Evolutionary conservation across 2,329 filamentous ascomycete genomes (phyloP), one percentile per base, ranked within the genome.

Genomic region (Penicillium brasilianum): DNA sequence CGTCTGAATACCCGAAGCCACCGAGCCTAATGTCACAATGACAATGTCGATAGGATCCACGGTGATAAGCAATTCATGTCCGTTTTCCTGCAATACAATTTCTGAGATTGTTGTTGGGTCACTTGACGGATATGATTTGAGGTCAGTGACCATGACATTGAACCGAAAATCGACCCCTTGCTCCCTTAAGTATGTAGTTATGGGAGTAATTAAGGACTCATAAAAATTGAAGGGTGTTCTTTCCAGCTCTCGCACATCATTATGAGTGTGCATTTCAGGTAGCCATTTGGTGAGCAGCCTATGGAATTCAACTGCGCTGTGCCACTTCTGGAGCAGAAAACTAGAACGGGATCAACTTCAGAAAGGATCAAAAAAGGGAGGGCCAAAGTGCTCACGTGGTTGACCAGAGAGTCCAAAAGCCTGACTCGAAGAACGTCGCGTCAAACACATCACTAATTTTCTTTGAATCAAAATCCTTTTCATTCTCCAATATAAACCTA

Each of bases 1-100:
- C 0, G 49, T 52, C 49, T 52, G 49, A 11, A 36, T 52, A 8
- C 49, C 49, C 13, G 49, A 34, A 20, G 49, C n/a, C n/a, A 52
- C 30, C 14, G 49, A 52, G 2, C 49, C 49, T 8, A 52, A 25
- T 16, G 49, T 37, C 30, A 76, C 68, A 44, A 80, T 72, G 32
- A 77, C 71, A 32, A 79, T 69, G 55, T 80, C 79, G 41, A 71
- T 50, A 56, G 68, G 66, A 22, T 69, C 68, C 6, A 76, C 60
- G 9, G 69, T 66, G 25, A 74, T 61, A 28, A 66, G 65, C 36
- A 66, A 62, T 14, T 66, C 53, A 22, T 66, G 32, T 34, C 68
- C 69, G 39, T 70, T 61, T 20, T 67, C 49, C 5, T 60, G 48
- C 61, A 71, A 64, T 43, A 70, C 61, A 48, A 76, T 72, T 28